Evolutionary conservation across 306 rosid genomes (phyloP).

Genomic region (Carpinus viminea): DNA sequence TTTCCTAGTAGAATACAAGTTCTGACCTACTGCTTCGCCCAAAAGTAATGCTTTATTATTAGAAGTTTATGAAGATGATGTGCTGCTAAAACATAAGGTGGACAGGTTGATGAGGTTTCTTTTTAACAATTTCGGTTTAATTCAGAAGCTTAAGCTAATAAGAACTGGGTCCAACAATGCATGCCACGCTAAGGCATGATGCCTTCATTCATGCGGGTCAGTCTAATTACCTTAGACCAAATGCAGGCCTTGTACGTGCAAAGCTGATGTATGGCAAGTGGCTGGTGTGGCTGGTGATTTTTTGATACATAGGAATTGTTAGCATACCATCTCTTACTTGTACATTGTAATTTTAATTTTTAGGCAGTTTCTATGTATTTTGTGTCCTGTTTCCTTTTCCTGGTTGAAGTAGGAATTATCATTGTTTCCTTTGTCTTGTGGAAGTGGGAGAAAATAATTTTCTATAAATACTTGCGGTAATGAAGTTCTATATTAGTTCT

Average conservation of each 20-base stretch:
- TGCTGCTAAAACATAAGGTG: neutral
- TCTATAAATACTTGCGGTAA: neutral
- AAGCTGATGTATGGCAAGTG: neutral
- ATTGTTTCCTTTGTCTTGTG: too few species aligned
- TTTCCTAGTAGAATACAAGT: neutral
- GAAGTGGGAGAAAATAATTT: neutral
- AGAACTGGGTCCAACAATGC: neutral
- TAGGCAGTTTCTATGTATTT: neutral
- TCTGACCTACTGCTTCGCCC: too few species aligned
- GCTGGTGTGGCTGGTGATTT: neutral
- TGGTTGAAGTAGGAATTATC: neutral
- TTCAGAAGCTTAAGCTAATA: neutral
- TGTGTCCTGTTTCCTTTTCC: neutral
- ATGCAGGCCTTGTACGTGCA: neutral
- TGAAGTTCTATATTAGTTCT: neutral
- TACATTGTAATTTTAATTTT: neutral
- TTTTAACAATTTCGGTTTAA: neutral
- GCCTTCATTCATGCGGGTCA: neutral
- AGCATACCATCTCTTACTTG: neutral
- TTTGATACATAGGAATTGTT: neutral
- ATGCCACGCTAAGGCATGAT: neutral
- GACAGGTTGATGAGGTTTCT: neutral
- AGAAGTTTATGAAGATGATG: neutral
- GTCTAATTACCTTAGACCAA: neutral
- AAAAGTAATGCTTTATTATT: neutral